These are phyloP conservation scores for Penicillium sp. DNA, from an alignment of 2,329 filamentous ascomycete species.

Conservation along the genomic window DNA sequence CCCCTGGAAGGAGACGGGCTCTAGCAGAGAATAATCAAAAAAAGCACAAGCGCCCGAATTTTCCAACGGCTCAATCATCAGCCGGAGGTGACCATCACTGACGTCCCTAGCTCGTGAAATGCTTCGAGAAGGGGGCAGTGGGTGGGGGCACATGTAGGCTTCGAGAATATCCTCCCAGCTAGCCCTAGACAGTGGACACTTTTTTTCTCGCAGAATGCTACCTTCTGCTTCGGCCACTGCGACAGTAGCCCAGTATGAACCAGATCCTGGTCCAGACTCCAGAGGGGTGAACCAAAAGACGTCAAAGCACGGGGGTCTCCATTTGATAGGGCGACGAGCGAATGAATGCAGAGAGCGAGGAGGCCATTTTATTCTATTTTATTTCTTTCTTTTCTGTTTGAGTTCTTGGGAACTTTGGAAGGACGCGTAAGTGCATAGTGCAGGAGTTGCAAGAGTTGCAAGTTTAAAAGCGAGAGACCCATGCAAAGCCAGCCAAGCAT, in stretches of 20 bases:
- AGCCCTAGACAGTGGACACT: too few relatives aligned
- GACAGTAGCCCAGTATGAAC: neutral
- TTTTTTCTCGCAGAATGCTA: neutral
- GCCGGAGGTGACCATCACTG: neutral
- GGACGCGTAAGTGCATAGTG: constrained; percentile 33
- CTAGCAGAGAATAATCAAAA: neutral
- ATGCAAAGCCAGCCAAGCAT: constrained; percentile 17
- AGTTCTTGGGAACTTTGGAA: constrained; percentile 15
- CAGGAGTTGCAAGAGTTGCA: constrained; percentile 20
- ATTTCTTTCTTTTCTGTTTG: neutral
- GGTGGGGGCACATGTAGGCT: neutral
- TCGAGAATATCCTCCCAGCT: neutral
- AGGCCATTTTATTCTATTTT: neutral
- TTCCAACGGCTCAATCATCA: neutral
- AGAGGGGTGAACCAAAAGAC: neutral
- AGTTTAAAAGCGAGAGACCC: constrained; percentile 19
- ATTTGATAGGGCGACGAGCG: neutral
- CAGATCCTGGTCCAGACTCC: too few relatives aligned
- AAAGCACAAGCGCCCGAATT: neutral
- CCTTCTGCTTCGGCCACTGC: constrained; percentile 2
- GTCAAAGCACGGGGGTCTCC: neutral
- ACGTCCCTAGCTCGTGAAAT: neutral
- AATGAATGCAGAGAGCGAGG: neutral
- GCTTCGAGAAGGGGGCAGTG: neutral
- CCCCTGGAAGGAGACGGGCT: neutral